phyloP scores from a whole-genome alignment of 163 green algal species.

The Chloromonas sp. region DNA sequence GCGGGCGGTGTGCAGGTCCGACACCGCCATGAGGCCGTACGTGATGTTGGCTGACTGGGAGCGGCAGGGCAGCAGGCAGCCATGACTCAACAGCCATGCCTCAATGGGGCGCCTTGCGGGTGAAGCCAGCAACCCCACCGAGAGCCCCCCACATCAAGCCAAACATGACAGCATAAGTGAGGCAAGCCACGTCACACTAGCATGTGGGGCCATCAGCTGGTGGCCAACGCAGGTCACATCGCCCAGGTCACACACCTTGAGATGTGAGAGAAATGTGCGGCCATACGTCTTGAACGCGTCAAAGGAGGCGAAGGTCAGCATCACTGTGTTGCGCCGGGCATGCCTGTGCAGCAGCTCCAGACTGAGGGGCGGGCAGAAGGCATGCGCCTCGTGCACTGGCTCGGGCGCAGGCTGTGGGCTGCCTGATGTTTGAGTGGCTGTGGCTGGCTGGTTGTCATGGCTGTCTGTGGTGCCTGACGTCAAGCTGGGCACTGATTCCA shows the following conservation, averaged over 20 bases:
- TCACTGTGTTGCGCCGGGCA: slow-evolving; percentile 12
- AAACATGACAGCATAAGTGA: too few relatives aligned
- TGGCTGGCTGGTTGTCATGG: background rate
- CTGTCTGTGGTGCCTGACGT: too few relatives aligned
- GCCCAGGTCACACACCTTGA: slow-evolving; percentile 2
- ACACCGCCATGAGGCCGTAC: slow-evolving; percentile 26
- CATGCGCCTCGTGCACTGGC: background rate
- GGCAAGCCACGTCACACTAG: too few relatives aligned
- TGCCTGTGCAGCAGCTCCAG: slow-evolving; percentile 6
- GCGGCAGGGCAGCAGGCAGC: background rate
- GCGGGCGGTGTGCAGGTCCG: slow-evolving; percentile 21
- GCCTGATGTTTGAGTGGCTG: background rate
- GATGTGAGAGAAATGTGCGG: slow-evolving; percentile 22
- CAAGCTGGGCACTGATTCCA: too few relatives aligned
- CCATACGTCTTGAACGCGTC: slow-evolving; percentile 27
- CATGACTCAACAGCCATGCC: background rate
- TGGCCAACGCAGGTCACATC: background rate
- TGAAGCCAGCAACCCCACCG: background rate
- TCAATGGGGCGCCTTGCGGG: background rate
- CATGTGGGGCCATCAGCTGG: too few relatives aligned
- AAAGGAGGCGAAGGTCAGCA: slow-evolving; percentile 1
- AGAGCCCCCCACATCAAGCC: background rate
- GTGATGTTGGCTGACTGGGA: slow-evolving; percentile 12
- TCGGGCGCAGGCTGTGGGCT: background rate
- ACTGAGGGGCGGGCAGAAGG: slow-evolving; percentile 13